Conservation (phyloP, 129 eudicot species). For the Calendula officinalis region DNA sequence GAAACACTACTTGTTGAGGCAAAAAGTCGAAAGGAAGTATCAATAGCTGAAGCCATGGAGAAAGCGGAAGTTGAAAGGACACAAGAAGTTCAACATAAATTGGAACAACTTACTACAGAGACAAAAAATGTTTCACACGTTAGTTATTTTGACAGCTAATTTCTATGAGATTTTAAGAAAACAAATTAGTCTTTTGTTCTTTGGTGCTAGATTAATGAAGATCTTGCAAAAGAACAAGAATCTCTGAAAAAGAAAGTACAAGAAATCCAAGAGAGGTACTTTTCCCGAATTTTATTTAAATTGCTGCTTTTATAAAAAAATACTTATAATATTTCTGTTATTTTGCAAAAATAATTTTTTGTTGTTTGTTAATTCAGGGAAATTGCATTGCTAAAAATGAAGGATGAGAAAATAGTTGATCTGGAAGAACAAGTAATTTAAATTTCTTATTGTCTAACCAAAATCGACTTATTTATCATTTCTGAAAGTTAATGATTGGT, state of each 20-base stretch:
- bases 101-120: slow-evolving; percentile 51
- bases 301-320: background rate
- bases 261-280: slow-evolving; percentile 81
- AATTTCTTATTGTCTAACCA: background rate
- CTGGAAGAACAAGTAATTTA: slow-evolving; percentile 76
- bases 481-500: slow-evolving; percentile 1
- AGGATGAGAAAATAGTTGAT: slow-evolving; percentile 61
- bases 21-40: slow-evolving; percentile 56
- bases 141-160: slow-evolving; percentile 18
- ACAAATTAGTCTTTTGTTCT: slow-evolving; percentile 5
- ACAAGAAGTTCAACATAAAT: slow-evolving; percentile 47
- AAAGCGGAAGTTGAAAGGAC: slow-evolving; percentile 49
- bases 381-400: slow-evolving; percentile 35
- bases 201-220: slow-evolving; percentile 57
- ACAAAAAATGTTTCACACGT: slow-evolving; percentile 57
- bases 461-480: background rate
- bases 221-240: slow-evolving; percentile 69
- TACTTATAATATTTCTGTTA: background rate
- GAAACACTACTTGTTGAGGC: slow-evolving; percentile 76
- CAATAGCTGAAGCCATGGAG: slow-evolving; percentile 50
- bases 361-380: slow-evolving; percentile 43
- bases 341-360: slow-evolving; percentile 5
- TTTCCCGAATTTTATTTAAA: background rate
- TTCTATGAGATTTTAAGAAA: background rate
- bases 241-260: slow-evolving; percentile 37